Evolutionary conservation across 2,329 filamentous ascomycete genomes (phyloP).

Genomic region (Xylaria sp.): DNA sequence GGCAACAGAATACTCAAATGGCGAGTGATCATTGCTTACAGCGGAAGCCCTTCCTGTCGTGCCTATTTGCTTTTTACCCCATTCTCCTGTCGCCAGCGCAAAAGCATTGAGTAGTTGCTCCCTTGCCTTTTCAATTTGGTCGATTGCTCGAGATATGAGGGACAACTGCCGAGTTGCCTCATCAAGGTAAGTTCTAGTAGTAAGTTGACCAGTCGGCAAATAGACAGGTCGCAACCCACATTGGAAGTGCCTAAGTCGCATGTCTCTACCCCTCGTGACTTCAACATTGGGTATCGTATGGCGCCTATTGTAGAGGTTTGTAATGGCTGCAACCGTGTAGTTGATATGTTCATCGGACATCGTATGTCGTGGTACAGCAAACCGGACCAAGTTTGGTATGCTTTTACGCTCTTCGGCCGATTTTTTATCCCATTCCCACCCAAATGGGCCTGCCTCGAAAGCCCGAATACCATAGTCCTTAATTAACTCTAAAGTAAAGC

Average conservation of each 20-base stretch:
- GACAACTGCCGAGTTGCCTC: constrained; percentile 36
- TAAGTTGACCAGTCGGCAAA: background rate
- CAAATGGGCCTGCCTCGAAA: constrained; percentile 38
- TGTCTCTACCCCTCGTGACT: constrained; percentile 39
- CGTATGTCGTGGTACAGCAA: constrained; percentile 41
- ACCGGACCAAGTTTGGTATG: constrained; percentile 41
- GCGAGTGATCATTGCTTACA: constrained; percentile 38
- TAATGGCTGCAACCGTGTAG: constrained; percentile 40
- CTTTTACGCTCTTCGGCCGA: constrained; percentile 25
- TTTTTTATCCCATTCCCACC: constrained; percentile 42
- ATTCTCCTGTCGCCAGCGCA: constrained; percentile 20
- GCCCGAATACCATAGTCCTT: constrained; percentile 39
- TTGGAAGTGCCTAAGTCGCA: constrained; percentile 39
- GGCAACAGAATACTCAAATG: constrained; percentile 37
- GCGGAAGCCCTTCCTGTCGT: constrained; percentile 28
- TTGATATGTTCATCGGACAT: constrained; percentile 40
- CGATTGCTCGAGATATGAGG: constrained; percentile 34
- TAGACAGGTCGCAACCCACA: constrained; percentile 36
- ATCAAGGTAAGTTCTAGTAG: constrained; percentile 26
- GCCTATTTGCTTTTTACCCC: constrained; percentile 28
- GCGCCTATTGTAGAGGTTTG: constrained; percentile 34
- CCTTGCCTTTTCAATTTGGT: constrained; percentile 7
- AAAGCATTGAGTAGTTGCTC: constrained; percentile 25
- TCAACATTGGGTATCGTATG: constrained; percentile 39
- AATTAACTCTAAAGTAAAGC: constrained; percentile 39